A percentile compares a stretch with the other conserved stretches of the same genome.
These are phyloP conservation scores for Medicago ruthenica DNA, from an alignment of 306 rosid genomes.

Conservation along the genomic window DNA sequence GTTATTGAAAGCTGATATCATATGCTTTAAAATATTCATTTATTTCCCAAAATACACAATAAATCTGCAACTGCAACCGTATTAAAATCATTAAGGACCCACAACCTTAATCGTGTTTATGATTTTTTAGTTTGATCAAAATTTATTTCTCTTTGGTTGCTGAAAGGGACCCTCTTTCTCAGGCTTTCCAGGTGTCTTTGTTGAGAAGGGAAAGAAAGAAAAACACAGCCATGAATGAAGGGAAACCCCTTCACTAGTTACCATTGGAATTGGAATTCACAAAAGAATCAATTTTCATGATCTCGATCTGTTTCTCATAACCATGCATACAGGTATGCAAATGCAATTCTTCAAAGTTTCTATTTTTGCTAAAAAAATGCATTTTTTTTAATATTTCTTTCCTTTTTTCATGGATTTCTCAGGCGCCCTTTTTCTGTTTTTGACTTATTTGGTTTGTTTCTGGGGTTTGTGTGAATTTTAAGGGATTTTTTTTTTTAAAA, in stretches of 20 bases:
- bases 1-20: background rate
- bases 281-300: conserved; percentile 40
- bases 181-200: conserved; percentile 64
- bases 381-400: background rate
- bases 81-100: conserved; percentile 51
- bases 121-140: conserved; percentile 44
- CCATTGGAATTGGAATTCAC: conserved; percentile 39
- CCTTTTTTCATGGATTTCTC: conserved; percentile 7
- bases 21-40: conserved; percentile 20
- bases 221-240: conserved; percentile 50
- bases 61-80: conserved; percentile 50
- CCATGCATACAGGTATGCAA: conserved; percentile 62
- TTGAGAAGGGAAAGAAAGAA: conserved; percentile 49
- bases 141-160: conserved; percentile 16
- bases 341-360: conserved; percentile 40
- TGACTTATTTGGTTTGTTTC: conserved; percentile 41
- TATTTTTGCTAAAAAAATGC: conserved; percentile 30
- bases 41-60: conserved; percentile 49
- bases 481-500: conserved; percentile 9
- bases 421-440: conserved; percentile 28
- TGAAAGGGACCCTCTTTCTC: conserved; percentile 44
- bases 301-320: conserved; percentile 60
- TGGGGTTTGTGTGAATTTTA: conserved; percentile 46
- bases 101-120: conserved; percentile 36
- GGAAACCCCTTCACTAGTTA: conserved; percentile 42